Evolutionary conservation across 179 eudicot species (phyloP).

Genomic region (Carnegiea gigantea): DNA sequence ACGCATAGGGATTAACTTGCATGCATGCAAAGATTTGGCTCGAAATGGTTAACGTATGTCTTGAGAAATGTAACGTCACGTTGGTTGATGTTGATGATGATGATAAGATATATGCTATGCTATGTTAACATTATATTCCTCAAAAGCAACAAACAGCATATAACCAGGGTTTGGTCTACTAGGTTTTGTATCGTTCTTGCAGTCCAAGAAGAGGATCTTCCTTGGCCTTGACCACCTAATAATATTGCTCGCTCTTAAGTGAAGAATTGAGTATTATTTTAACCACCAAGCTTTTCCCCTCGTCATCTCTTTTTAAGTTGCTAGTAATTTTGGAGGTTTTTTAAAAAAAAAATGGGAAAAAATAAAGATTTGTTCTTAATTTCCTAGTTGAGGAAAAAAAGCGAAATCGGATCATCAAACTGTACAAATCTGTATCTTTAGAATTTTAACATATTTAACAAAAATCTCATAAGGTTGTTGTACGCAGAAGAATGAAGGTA

Average conservation of each 20-base stretch:
- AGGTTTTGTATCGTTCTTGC: conserved; percentile 29
- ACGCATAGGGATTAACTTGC: conserved; percentile 38
- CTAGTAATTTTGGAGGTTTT: too few species aligned
- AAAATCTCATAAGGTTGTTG: too few species aligned
- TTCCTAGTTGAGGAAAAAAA: too few species aligned
- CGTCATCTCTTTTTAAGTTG: too few species aligned
- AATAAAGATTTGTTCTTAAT: too few species aligned
- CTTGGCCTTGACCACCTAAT: conserved; percentile 25
- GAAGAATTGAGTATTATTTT: background rate
- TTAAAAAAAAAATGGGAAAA: too few species aligned
- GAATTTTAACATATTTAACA: too few species aligned
- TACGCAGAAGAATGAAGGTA: too few species aligned
- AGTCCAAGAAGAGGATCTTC: conserved; percentile 34
- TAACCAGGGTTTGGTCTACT: conserved; percentile 39
- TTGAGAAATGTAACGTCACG: background rate
- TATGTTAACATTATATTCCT: conserved; percentile 25
- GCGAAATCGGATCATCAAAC: too few species aligned
- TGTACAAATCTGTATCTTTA: too few species aligned
- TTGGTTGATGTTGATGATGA: conserved; percentile 17
- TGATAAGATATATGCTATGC: conserved; percentile 13
- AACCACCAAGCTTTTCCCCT: too few species aligned
- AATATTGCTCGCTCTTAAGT: conserved; percentile 18
- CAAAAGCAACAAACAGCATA: conserved; percentile 38
- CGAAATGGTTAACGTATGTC: conserved; percentile 23
- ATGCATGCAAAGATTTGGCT: conserved; percentile 33